Evolutionary conservation across 768 basidiomycete genomes (phyloP), one percentile per base, ranked within the genome.

Genomic region (Xerocomus spinulosus): DNA sequence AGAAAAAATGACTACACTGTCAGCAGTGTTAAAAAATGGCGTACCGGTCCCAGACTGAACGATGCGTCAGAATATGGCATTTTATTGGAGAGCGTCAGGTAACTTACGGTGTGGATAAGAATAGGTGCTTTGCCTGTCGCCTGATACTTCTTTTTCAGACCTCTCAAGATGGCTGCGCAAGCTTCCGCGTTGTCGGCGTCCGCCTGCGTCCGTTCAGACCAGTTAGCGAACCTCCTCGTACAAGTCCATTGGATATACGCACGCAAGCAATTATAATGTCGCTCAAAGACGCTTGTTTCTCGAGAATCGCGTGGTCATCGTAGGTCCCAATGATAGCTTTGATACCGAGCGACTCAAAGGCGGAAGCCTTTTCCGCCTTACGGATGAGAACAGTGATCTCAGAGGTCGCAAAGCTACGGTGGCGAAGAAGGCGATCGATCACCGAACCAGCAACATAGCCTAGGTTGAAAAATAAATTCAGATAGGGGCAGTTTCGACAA

Each of bases 61-160:
- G 5, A 18, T 4, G 1, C 3, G 4, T 57, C 8, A 48, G 33
- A n/a, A 2, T n/a, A 28, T 6, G 5, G 6, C 4, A 28, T 5
- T 10, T 17, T 14, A n/a, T 28, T 13, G 7, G 30, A 25, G 34
- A 3, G 9, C 9, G 1, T 5, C 26, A 5, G 17, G 21, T 5
- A 2, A 63, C 81, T 54, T 55, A 82, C 84, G 0, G 82, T 83
- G 56, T 87, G 80, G 15, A 87, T 83, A 9, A 80, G 68, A 48
- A 72, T 70, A 5, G 81, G 73, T 2, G 62, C 57, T 3, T 59
- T 67, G 3, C 77, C 75, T 1, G 73, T 75, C 18, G 52, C 57
- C 28, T 70, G 66, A 41, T 73, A 62, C 18, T 71, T 64, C 53
- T 69, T 74, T 66, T 76, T 79, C 59, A 80, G 49, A 1, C 85